Evolutionary conservation across 1,284 basidiomycete genomes (phyloP).

Genomic region (Boletellus dicymbophilus): DNA sequence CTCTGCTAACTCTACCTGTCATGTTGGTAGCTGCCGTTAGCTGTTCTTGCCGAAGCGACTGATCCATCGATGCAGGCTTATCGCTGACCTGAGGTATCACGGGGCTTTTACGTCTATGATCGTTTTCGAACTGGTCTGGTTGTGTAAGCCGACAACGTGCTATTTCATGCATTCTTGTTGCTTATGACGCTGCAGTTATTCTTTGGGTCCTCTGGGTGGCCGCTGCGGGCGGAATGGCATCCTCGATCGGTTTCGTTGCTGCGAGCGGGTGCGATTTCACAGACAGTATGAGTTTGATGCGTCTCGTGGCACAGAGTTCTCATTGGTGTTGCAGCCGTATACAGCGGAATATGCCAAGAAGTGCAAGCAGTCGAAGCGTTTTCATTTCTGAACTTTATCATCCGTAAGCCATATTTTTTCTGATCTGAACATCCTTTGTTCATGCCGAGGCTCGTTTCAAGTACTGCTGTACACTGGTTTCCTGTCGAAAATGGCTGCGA

Average conservation of each 20-base stretch:
- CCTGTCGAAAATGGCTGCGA: constrained; percentile 38
- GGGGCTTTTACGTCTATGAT: constrained; percentile 41
- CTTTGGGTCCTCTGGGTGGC: constrained; percentile 63
- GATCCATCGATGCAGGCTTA: constrained; percentile 25
- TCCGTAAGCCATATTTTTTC: constrained; percentile 38
- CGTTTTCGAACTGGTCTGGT: constrained; percentile 37
- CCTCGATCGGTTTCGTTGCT: constrained; percentile 22
- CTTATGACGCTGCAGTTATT: constrained; percentile 36
- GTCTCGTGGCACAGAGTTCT: not conserved
- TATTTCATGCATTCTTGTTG: not conserved
- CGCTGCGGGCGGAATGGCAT: constrained; percentile 41
- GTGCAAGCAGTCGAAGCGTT: constrained; percentile 51
- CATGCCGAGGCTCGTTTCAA: constrained; percentile 20
- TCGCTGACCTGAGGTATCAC: constrained; percentile 35
- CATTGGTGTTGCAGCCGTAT: constrained; percentile 6
- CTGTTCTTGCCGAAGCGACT: constrained; percentile 1
- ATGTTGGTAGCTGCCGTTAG: constrained; percentile 39
- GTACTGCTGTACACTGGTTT: constrained; percentile 43
- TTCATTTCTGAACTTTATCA: constrained; percentile 51
- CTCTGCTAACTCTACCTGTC: constrained; percentile 44
- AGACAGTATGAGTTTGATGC: constrained; percentile 11
- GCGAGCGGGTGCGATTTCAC: constrained; percentile 21
- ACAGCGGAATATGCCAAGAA: constrained; percentile 41
- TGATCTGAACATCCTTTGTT: not conserved
- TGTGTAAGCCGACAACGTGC: constrained; percentile 28